Percentiles rank a stretch among this genome's conserved stretches.
Conservation (phyloP, 345 rosid genomes). For the Turnera subulata region DNA sequence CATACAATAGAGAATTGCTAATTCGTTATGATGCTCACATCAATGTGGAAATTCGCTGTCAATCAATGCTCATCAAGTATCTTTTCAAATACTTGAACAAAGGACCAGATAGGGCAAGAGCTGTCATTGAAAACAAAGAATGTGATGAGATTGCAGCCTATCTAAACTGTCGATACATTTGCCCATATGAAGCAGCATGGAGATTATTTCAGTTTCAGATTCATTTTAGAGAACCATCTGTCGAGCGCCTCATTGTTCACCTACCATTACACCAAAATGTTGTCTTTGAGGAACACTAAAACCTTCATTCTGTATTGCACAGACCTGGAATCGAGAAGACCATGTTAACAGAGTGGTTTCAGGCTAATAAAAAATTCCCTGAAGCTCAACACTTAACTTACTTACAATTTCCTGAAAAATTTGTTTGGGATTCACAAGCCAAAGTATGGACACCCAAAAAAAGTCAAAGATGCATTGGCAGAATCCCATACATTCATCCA, state of each 20-base stretch:
- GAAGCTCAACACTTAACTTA: neutral
- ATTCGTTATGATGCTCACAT: constrained; percentile 5
- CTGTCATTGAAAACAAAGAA: neutral
- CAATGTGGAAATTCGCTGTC: neutral
- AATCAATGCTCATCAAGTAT: neutral
- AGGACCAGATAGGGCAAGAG: neutral
- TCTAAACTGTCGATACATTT: neutral
- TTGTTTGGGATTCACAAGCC: too few relatives aligned
- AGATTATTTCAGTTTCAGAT: neutral
- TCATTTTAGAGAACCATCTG: neutral
- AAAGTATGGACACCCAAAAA: too few relatives aligned
- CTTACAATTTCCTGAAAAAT: too few relatives aligned
- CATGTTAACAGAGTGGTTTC: too few relatives aligned
- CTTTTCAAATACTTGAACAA: too few relatives aligned
- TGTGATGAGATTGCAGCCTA: neutral
- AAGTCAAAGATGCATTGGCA: too few relatives aligned
- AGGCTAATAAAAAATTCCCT: neutral
- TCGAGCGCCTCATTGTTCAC: neutral
- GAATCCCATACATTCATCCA: too few relatives aligned
- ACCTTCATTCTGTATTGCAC: neutral
- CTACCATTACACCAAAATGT: neutral
- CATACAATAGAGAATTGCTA: too few relatives aligned
- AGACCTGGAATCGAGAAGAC: too few relatives aligned
- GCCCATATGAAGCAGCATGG: too few relatives aligned
- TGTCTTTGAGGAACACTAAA: neutral